phyloP scores from a whole-genome alignment of 305 asterid species.

The Plantago coronopus region DNA sequence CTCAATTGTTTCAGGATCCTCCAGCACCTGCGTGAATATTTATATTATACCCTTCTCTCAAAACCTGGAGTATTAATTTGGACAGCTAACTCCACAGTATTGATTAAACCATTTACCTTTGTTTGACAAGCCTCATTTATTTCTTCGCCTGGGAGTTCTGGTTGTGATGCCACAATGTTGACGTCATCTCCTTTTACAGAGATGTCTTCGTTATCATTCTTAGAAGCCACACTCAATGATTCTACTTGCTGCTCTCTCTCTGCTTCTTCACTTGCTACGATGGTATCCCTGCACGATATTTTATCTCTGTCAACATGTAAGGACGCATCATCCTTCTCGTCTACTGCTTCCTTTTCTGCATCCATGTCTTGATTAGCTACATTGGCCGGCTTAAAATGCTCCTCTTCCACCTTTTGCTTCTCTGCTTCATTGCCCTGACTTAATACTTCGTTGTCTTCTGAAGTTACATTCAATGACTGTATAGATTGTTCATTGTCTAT shows the following conservation, averaged over 20 bases:
- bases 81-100: constrained; percentile 3
- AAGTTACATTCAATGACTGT: background rate
- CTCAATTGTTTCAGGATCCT: constrained; percentile 13
- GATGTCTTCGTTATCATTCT: constrained; percentile 1
- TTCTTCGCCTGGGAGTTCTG: constrained; percentile 18
- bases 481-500: background rate
- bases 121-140: constrained; percentile 17
- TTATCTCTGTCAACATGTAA: constrained; percentile 24
- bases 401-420: background rate
- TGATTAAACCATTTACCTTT: constrained; percentile 1
- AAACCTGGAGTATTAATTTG: background rate
- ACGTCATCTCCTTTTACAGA: constrained; percentile 19
- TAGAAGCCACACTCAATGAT: constrained; percentile 2
- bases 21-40: constrained; percentile 13
- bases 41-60: constrained; percentile 1
- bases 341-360: no score
- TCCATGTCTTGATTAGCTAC: background rate
- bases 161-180: constrained; percentile 11
- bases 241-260: constrained; percentile 6
- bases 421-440: constrained; percentile 5
- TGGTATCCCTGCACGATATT: background rate
- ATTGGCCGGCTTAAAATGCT: background rate
- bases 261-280: background rate
- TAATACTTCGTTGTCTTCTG: background rate
- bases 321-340: constrained; percentile 15